Evolutionary conservation across 2,329 filamentous ascomycete species (phyloP).

Genomic region (Scedosporium boydii): DNA sequence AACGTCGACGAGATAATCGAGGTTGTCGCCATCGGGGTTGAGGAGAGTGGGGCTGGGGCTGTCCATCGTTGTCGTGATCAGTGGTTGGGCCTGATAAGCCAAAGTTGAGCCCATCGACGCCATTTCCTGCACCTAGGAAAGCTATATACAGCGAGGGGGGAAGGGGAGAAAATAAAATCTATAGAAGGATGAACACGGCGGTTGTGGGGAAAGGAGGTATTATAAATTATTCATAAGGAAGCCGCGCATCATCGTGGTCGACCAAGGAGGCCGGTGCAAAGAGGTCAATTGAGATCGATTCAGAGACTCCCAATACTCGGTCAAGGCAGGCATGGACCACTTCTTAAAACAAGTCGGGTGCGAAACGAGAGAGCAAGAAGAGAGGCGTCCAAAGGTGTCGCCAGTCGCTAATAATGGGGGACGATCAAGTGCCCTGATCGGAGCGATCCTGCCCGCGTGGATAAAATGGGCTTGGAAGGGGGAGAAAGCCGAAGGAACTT

Average conservation of each 20-base stretch:
- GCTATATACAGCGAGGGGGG: not conserved
- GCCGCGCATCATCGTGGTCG: not conserved
- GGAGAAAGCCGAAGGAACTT: not conserved
- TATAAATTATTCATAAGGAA: not conserved
- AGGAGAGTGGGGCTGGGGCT: not conserved
- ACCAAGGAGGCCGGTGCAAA: not conserved
- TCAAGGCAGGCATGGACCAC: not conserved
- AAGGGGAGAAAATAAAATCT: not conserved
- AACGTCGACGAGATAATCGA: constrained; percentile 21
- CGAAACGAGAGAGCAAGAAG: not conserved
- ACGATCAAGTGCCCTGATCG: not conserved
- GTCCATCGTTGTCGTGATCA: not conserved
- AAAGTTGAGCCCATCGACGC: not conserved
- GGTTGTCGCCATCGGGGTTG: not conserved
- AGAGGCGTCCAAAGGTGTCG: too few species aligned
- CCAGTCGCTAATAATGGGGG: not conserved
- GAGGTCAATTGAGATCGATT: not conserved
- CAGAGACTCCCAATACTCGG: not conserved
- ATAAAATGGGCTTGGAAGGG: not conserved
- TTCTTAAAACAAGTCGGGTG: not conserved
- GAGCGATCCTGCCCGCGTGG: not conserved
- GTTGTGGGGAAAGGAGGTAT: not conserved
- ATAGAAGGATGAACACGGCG: not conserved
- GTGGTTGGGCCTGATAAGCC: not conserved
- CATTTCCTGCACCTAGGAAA: not conserved